Base-by-base conservation (phyloP, 2,329 filamentous ascomycete genomes). In the Elsinoe arachidis region DNA sequence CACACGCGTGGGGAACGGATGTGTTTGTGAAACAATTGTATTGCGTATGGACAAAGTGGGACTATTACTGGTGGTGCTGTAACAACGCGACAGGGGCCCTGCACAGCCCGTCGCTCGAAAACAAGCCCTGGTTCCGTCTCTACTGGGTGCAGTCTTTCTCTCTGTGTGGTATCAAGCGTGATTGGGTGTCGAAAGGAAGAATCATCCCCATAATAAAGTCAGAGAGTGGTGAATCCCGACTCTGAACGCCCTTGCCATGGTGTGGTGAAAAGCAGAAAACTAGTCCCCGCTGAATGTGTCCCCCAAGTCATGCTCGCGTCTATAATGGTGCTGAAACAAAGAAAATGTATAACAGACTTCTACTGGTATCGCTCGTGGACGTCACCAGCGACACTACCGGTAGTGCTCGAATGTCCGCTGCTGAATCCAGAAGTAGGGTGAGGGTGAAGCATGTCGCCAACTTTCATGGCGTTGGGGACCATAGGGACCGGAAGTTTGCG, bases 401-500 rank as follows among this genome's bases (percentile, higher is more conserved):
- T 83, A 41, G 87, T 81, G 44, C 88, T 93, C 58, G 87, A 91
- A 63, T 85, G 84, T 56, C 88, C 87, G 61, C 88, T 91, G 51
- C 81, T 79, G 68, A 84, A 85, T 61, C 83, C 87, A 51, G 81
- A 82, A 21, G 74, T 73, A 56, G 74, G 78, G 33, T 35, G 37
- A 51, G 76, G 80, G 61, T 86, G 86, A 59, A 95, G 76, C 57
- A 96, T 79, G 66, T 96, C 92, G 1, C 87, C 87, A 43, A 95
- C 87, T 71, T 93, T 93, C 43, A 68, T 65, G 57, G 67, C 67
- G 17, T 58, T 66, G 57, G 90, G 89, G n/a, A 91, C 82, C 73
- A 92, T 88, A 5, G 90, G 90, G 14, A 96, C 88, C 0, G 92
- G 92, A 15, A 97, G 78, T 73, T 97, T 97, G 65, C 92, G 80